Conservation (phyloP, 805 yeast genomes). For the Metschnikowia orientalis region DNA sequence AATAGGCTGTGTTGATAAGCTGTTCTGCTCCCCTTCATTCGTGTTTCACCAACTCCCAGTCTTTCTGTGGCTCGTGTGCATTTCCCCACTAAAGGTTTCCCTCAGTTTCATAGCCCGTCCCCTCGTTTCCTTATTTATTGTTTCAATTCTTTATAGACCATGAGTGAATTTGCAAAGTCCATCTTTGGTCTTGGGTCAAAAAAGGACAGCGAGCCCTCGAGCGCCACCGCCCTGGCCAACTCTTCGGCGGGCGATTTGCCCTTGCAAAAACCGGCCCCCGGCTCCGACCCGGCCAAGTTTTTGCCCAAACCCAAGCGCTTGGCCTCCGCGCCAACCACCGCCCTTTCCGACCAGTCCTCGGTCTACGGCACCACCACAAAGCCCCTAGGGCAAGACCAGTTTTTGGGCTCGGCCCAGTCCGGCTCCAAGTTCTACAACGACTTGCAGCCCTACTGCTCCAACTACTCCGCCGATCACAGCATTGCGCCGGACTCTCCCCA, state of each 20-base stretch:
- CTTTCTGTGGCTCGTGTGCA: no score
- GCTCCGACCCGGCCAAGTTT: conserved; percentile 15
- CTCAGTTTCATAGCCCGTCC: no score
- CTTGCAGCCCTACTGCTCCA: conserved; percentile 20
- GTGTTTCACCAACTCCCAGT: neutral
- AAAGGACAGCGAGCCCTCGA: conserved; percentile 20
- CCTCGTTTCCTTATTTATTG: no score
- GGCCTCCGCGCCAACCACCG: conserved; percentile 60
- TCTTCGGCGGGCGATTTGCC: conserved; percentile 3
- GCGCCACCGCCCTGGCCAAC: conserved; percentile 6
- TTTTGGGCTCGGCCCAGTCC: neutral
- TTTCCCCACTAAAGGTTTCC: no score
- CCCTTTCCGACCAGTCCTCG: conserved; percentile 55
- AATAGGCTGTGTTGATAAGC: no score
- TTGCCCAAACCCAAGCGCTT: conserved; percentile 40
- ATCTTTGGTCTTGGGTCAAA: conserved; percentile 39
- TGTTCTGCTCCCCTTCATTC: no score
- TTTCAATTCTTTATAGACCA: conserved; percentile 15
- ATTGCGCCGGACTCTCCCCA: conserved; percentile 1
- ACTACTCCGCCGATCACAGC: conserved; percentile 5
- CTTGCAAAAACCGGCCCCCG: neutral
- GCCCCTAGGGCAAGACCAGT: conserved; percentile 3
- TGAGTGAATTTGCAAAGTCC: conserved; percentile 45
- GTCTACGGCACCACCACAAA: conserved; percentile 62
- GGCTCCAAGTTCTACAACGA: conserved; percentile 12